Base-by-base conservation (phyloP, 768 basidiomycete genomes). In the Amanita subjunquillea region DNA sequence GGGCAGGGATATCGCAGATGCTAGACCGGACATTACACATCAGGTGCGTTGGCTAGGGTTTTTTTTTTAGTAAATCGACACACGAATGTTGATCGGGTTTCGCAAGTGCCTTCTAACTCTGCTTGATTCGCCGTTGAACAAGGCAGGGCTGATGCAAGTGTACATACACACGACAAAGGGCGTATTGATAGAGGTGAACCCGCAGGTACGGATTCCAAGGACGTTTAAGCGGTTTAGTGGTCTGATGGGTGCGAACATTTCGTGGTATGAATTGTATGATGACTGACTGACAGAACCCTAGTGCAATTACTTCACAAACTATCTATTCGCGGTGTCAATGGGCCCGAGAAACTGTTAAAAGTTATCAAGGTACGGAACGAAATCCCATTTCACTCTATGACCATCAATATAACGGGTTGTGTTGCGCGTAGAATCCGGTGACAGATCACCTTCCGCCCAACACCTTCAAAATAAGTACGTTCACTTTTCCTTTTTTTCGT, bases 171-270 rank as follows among this genome's bases (percentile, higher is more conserved):
- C 96, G 13, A 89, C 92, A 15, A 91, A 88, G 61, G 93, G 93
- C 37, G 89, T 93, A 10, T 79, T 99, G 43, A 98, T 99, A 64
- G 95, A 99, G 69, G 92, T 98, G 59, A 98, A 99, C 67, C 96
- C 96, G 2, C 87, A 91, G 69, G 93, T 98, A 9, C 81, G 96
- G 52, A 99, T 99, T 61, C 96, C 96, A 9, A 79, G 96, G 57
- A 99, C 96, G 10, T 98, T 99, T 70, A 99, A 99, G 70, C 83
- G 96, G 8, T 99, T 99, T 70, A 92, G 91, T 54, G 96, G 96
- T 20, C 74, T 99, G 58, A 99, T 99, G 96, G 94, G 93, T 95
- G 76, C 56, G 62, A 55, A n/a, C 5, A 20, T 32, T 7, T 12
- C 34, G 20, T 40, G 0, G n/a, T 6, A 7, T 15, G 39, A 47